phyloP scores from a whole-genome alignment of 2,329 filamentous ascomycete species.

The Tolypocladium tropicale region DNA sequence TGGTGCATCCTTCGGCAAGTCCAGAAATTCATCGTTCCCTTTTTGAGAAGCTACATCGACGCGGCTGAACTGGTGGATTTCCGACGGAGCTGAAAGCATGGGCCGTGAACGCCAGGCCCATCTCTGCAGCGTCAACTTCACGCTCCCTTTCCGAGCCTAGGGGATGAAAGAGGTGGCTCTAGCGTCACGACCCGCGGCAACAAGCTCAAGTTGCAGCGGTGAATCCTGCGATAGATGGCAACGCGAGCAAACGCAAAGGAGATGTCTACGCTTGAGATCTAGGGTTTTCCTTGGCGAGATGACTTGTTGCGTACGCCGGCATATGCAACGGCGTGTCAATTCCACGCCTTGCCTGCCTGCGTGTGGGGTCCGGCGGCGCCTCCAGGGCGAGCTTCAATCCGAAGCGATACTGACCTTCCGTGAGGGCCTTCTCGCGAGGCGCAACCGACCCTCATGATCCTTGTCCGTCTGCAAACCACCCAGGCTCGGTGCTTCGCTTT shows the following conservation, averaged over 20 bases:
- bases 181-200: background rate
- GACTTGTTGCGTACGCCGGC: no score
- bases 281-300: no score
- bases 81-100: background rate
- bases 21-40: background rate
- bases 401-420: background rate
- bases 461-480: background rate
- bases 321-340: background rate
- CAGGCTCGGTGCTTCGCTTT: background rate
- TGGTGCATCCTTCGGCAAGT: background rate
- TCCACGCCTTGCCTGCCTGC: background rate
- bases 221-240: no score
- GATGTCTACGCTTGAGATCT: background rate
- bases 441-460: background rate
- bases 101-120: background rate
- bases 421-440: background rate
- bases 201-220: background rate
- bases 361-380: background rate
- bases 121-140: background rate
- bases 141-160: background rate
- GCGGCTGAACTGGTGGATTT: background rate
- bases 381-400: background rate
- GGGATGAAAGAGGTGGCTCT: no score
- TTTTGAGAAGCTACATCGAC: background rate
- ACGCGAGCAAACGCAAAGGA: background rate